A percentile compares a stretch with the other conserved stretches of the same genome.
Conservation (phyloP, 768 basidiomycete species). For the Artomyces pyxidatus region DNA sequence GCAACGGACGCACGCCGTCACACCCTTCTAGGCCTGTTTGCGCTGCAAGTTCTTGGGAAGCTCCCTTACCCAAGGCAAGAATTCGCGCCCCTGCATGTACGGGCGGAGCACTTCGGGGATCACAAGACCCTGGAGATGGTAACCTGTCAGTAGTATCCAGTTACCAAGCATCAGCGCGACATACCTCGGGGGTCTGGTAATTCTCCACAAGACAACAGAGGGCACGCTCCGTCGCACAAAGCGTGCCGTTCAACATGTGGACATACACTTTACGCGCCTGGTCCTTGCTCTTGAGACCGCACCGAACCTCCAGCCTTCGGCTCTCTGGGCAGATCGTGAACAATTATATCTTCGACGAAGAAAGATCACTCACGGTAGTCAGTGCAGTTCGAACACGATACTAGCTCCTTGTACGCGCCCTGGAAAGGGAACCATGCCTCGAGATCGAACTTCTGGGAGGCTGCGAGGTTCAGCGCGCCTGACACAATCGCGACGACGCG, state of each 20-base stretch:
- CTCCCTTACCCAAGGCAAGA: constrained; percentile 77
- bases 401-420: constrained; percentile 91
- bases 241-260: constrained; percentile 98
- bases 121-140: constrained; percentile 60
- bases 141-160: background rate
- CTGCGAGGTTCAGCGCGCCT: constrained; percentile 93
- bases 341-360: background rate
- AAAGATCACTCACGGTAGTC: constrained; percentile 78
- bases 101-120: constrained; percentile 87
- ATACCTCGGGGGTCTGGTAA: constrained; percentile 89
- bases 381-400: constrained; percentile 97
- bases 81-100: constrained; percentile 95
- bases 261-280: constrained; percentile 91
- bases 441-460: constrained; percentile 93
- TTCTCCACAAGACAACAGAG: constrained; percentile 98
- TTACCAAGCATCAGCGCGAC: constrained; percentile 20
- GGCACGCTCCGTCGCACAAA: constrained; percentile 95
- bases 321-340: constrained; percentile 51
- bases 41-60: constrained; percentile 71
- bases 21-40: constrained; percentile 53
- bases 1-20: no score
- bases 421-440: constrained; percentile 99
- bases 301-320: constrained; percentile 86
- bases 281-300: constrained; percentile 86
- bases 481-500: constrained; percentile 92